Conservation (phyloP, 2,329 filamentous ascomycete genomes). For the Colletotrichum siamense region DNA sequence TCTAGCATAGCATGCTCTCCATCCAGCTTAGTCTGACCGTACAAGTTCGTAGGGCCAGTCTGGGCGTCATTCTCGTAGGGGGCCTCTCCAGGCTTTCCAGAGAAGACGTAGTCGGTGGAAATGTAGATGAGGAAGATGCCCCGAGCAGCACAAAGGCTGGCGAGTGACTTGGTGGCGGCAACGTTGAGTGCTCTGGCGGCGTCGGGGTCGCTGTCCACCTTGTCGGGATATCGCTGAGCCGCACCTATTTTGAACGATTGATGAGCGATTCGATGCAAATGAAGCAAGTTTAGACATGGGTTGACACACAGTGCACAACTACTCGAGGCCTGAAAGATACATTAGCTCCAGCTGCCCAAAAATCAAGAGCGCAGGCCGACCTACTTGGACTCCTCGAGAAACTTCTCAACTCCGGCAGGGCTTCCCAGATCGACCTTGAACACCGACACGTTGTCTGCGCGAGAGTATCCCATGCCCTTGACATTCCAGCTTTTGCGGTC, state of each 20-base stretch:
- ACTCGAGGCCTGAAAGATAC: conserved; percentile 66
- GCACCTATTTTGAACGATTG: conserved; percentile 61
- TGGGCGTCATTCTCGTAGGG: conserved; percentile 74
- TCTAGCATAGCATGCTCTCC: conserved; percentile 71
- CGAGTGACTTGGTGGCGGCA: conserved; percentile 70
- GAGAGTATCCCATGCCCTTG: conserved; percentile 75
- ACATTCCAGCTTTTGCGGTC: conserved; percentile 70
- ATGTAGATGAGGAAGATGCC: conserved; percentile 76
- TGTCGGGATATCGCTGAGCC: conserved; percentile 87
- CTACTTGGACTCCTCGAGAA: conserved; percentile 62
- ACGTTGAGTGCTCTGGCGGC: conserved; percentile 79
- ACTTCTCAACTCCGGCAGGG: conserved; percentile 49
- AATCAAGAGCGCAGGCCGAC: conserved; percentile 23
- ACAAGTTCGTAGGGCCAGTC: conserved; percentile 79
- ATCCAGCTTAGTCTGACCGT: conserved; percentile 66
- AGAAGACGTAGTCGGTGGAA: conserved; percentile 83
- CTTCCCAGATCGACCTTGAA: conserved; percentile 63
- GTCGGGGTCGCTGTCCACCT: conserved; percentile 80
- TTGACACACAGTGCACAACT: conserved; percentile 76
- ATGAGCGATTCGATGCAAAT: not conserved
- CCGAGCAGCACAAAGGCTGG: conserved; percentile 66
- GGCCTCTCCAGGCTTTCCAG: conserved; percentile 77
- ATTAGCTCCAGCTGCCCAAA: not conserved
- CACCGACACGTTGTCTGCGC: conserved; percentile 73
- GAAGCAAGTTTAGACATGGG: not conserved